Evolutionary conservation across 148 eudicot genomes (phyloP).

Genomic region (Agrostemma githago): DNA sequence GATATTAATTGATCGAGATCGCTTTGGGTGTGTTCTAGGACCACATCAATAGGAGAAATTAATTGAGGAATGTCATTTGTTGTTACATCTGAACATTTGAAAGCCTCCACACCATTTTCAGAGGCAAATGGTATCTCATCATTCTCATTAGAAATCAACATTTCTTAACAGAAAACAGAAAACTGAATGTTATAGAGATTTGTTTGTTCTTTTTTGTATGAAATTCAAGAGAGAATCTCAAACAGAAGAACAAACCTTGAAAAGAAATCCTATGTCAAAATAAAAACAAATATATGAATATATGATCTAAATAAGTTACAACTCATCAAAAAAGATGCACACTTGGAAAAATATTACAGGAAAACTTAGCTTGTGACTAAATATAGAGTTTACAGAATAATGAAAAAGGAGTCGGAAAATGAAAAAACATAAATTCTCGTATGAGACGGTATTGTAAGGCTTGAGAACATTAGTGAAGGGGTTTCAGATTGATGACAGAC

Average conservation of each 20-base stretch:
- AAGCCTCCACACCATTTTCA: conserved; percentile 32
- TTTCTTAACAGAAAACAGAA: conserved; percentile 27
- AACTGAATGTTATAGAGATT: not conserved
- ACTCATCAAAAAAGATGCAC: conserved; percentile 11
- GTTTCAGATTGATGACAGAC: not conserved
- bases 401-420: not conserved
- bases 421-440: not conserved
- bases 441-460: not conserved
- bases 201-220: not conserved
- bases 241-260: conserved; percentile 1
- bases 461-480: conserved; percentile 3
- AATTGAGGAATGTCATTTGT: conserved; percentile 25
- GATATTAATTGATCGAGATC: conserved; percentile 37
- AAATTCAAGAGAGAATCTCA: conserved; percentile 9
- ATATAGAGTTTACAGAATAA: conserved; percentile 15
- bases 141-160: conserved; percentile 44
- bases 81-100: conserved; percentile 28
- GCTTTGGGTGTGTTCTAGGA: conserved; percentile 36
- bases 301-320: not conserved
- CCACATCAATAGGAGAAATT: conserved; percentile 36
- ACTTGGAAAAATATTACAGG: conserved; percentile 11
- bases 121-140: conserved; percentile 37
- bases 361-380: conserved; percentile 12
- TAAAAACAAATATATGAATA: too few species aligned
- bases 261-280: not conserved